Conservation (phyloP, 1,284 basidiomycete genomes). For the Boletus nobilissimus region DNA sequence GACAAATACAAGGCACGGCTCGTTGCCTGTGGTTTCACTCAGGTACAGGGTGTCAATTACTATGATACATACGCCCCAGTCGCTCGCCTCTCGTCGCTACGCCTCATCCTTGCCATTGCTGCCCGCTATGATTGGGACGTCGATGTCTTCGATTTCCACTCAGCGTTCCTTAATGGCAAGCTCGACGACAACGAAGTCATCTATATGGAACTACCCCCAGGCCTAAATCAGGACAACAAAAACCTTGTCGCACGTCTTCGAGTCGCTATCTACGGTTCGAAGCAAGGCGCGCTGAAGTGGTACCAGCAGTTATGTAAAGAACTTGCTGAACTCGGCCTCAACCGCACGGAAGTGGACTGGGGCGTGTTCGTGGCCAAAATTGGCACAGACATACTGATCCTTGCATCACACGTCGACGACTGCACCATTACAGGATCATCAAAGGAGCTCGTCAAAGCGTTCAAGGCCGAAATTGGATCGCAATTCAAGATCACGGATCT, state of each 20-base stretch:
- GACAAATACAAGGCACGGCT: no score
- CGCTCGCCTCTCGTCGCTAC: neutral
- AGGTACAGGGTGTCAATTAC: slow-evolving; percentile 4
- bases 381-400: slow-evolving; percentile 26
- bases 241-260: no score
- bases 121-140: no score
- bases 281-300: neutral
- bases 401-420: neutral
- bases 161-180: no score
- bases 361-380: neutral
- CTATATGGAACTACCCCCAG: no score
- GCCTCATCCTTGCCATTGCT: neutral
- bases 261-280: no score
- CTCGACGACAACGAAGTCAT: no score
- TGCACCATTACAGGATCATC: neutral
- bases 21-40: neutral
- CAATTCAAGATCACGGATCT: neutral
- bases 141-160: neutral
- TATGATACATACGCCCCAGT: slow-evolving; percentile 1
- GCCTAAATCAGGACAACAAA: no score
- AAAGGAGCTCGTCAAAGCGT: neutral
- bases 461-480: neutral
- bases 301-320: neutral
- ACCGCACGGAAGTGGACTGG: neutral
- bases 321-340: neutral